These are phyloP conservation scores for Pseudocercospora fuligena DNA, from an alignment of 2,329 filamentous ascomycete genomes.

Conservation along the genomic window DNA sequence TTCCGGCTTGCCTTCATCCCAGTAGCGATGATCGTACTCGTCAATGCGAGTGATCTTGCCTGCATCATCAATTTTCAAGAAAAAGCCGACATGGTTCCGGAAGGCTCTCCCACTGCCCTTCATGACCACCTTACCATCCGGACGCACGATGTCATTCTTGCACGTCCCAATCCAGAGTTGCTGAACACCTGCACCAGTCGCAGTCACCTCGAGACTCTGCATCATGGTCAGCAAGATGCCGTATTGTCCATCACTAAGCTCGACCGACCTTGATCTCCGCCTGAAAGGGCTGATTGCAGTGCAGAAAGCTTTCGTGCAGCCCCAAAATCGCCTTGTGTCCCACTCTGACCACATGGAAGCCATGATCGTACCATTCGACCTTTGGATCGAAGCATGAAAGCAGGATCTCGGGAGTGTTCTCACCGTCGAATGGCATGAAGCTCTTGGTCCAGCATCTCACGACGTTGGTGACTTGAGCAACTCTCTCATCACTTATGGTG, in stretches of 20 bases:
- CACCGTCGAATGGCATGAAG: slow-evolving; percentile 2
- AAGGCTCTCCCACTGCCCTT: slow-evolving; percentile 20
- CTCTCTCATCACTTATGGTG: slow-evolving; percentile 9
- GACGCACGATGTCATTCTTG: slow-evolving; percentile 21
- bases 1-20: slow-evolving; percentile 20
- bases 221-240: neutral
- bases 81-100: slow-evolving; percentile 9
- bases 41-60: slow-evolving; percentile 21
- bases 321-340: slow-evolving; percentile 16
- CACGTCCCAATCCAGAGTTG: slow-evolving; percentile 20
- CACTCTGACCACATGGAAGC: slow-evolving; percentile 12
- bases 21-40: slow-evolving; percentile 22
- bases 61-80: slow-evolving; percentile 11
- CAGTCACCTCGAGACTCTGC: slow-evolving; percentile 9
- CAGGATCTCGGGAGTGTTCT: slow-evolving; percentile 1
- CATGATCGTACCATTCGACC: slow-evolving; percentile 20
- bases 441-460: neutral
- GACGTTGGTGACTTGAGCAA: slow-evolving; percentile 11
- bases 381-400: slow-evolving; percentile 8
- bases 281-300: slow-evolving; percentile 20
- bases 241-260: neutral
- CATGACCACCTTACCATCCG: slow-evolving; percentile 14
- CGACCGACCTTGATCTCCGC: slow-evolving; percentile 17
- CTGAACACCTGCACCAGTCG: slow-evolving; percentile 15
- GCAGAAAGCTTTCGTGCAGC: slow-evolving; percentile 13